Percentiles rank a stretch among this genome's conserved stretches.
Conservation (phyloP, 1,284 basidiomycete genomes). For the Pulchroboletus neoregius region DNA sequence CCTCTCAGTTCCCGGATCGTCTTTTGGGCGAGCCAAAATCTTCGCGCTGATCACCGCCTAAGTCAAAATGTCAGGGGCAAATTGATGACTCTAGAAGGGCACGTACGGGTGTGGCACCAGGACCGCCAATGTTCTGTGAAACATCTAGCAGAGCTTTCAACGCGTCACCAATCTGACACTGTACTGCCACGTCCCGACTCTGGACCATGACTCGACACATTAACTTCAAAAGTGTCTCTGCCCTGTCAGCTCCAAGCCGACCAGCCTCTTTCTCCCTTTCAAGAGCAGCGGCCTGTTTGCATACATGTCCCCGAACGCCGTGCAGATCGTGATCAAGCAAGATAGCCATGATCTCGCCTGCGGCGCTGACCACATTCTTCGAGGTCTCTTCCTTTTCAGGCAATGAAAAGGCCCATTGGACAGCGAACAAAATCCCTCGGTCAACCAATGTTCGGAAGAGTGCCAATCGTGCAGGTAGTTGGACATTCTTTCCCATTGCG, state of each 20-base stretch:
- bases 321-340: slow-evolving; percentile 91
- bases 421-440: slow-evolving; percentile 82
- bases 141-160: slow-evolving; percentile 82
- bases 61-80: slow-evolving; percentile 5
- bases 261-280: slow-evolving; percentile 54
- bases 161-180: slow-evolving; percentile 90
- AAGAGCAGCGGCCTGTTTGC: slow-evolving; percentile 73
- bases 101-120: slow-evolving; percentile 38
- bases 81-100: not conserved
- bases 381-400: slow-evolving; percentile 46
- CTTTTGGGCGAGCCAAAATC: slow-evolving; percentile 58
- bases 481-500: slow-evolving; percentile 95
- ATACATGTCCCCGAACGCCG: slow-evolving; percentile 79
- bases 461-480: slow-evolving; percentile 79
- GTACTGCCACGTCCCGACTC: slow-evolving; percentile 82
- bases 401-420: slow-evolving; percentile 82
- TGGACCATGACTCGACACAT: slow-evolving; percentile 75
- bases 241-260: slow-evolving; percentile 55
- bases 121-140: slow-evolving; percentile 43
- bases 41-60: slow-evolving; percentile 37
- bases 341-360: slow-evolving; percentile 83
- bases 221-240: slow-evolving; percentile 72
- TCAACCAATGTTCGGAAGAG: slow-evolving; percentile 92
- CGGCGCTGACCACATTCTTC: slow-evolving; percentile 62
- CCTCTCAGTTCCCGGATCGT: slow-evolving; percentile 81